phyloP scores from a whole-genome alignment of 768 basidiomycete genomes.

The Mycena belliarum region DNA sequence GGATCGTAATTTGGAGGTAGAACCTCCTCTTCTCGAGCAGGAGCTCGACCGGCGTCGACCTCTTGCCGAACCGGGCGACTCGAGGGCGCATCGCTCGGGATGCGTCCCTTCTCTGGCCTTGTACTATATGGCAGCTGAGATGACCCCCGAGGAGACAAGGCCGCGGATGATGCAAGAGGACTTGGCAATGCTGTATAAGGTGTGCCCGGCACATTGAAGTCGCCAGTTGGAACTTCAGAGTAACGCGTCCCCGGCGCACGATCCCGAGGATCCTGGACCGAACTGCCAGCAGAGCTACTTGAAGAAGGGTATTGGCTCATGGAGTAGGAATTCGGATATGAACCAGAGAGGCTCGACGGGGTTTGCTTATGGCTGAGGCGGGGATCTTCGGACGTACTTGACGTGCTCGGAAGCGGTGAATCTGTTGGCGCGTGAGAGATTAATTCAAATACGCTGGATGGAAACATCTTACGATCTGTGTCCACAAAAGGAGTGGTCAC shows the following conservation, averaged over 20 bases:
- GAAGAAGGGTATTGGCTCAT: neutral
- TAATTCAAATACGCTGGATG: neutral
- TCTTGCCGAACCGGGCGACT: constrained; percentile 14
- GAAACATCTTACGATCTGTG: constrained; percentile 1
- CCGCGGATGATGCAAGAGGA: neutral
- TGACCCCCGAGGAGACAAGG: neutral
- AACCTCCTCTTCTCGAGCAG: constrained; percentile 1
- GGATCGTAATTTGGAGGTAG: constrained; percentile 20
- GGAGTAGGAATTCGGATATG: neutral
- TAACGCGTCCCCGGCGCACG: neutral
- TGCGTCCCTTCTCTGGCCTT: constrained; percentile 2
- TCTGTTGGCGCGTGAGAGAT: neutral
- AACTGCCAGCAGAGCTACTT: neutral
- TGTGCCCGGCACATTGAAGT: constrained; percentile 2
- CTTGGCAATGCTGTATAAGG: neutral
- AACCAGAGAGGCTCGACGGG: neutral
- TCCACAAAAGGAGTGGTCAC: constrained; percentile 14
- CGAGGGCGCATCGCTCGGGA: constrained; percentile 2
- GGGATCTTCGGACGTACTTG: constrained; percentile 3
- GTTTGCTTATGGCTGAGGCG: neutral
- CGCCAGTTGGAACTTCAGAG: constrained; percentile 8
- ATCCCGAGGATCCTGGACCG: constrained; percentile 4
- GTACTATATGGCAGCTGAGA: neutral
- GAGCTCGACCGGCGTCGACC: constrained; percentile 18
- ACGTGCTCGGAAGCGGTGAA: neutral